A percentile compares a stretch with the other conserved stretches of the same genome.
These are phyloP conservation scores for Trifolium dubium DNA, from an alignment of 306 rosid genomes.

Conservation along the genomic window DNA sequence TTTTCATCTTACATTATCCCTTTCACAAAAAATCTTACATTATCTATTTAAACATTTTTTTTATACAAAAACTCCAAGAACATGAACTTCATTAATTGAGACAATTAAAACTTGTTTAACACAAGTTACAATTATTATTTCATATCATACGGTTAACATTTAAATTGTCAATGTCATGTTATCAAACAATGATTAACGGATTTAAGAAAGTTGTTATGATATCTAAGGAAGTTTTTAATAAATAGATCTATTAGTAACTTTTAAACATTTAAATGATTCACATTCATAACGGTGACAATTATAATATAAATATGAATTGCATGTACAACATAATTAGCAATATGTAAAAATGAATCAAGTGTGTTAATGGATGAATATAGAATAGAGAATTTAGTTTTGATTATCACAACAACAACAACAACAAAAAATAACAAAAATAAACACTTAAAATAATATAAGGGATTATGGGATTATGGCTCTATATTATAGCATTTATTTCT, in stretches of 20 bases:
- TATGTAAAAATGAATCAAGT: background rate
- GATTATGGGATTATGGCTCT: slow-evolving; percentile 47
- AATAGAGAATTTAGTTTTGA: background rate
- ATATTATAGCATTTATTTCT: slow-evolving; percentile 25
- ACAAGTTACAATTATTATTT: background rate
- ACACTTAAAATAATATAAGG: background rate
- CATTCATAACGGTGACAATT: background rate
- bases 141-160: background rate
- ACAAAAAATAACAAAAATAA: background rate
- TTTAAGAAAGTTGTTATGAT: background rate
- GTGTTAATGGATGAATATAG: background rate
- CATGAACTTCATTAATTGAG: background rate
- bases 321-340: background rate
- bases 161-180: background rate
- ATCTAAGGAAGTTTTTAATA: slow-evolving; percentile 7
- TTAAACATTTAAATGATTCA: background rate
- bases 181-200: slow-evolving; percentile 14
- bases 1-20: no score
- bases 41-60: no score
- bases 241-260: background rate
- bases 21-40: no score
- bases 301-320: background rate
- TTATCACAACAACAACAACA: no score
- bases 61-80: background rate
- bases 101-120: background rate